Base-by-base conservation (phyloP, 805 yeast genomes). In the Spathaspora gorwiae region DNA sequence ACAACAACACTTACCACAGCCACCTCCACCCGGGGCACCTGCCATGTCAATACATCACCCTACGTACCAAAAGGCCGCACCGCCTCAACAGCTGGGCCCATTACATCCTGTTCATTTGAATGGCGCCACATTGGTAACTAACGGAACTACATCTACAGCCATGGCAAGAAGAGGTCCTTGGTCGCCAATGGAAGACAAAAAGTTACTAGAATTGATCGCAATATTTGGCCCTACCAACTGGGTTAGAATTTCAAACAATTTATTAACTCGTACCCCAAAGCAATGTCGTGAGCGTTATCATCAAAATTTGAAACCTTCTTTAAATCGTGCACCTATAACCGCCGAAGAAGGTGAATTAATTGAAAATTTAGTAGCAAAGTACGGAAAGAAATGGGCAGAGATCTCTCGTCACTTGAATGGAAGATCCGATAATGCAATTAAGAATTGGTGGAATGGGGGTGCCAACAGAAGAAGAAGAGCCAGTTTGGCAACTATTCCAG, bases 361-460 rank as follows among this genome's bases (percentile, higher is more conserved):
- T 50, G 96, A 89, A 66, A 81, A 80, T 51, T 73, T 90, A 45
- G 96, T 90, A 35, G 77, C 72, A 9, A 78, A 80, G 52, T 80
- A 87, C 60, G 97, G 97, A 39, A 88, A 89, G 62, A 77, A 87
- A 55, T 89, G 97, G 97, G 96, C 97, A 0, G 96, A 87, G 58
- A 90, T 89, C 39, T 88, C 96, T 13, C 76, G 96, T 43, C 95
- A 88, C 63, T 68, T 89, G 47, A 84, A 86, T 50, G 96, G 96
- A 2, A 72, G 97, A 43, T 77, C 85, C n/a, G 97, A 89, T 63
- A 89, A 88, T 62, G 90, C 95, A 15, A 87, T 88, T 55, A 88
- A 88, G 61, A 90, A 90, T 66, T 90, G 96, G 96, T 89, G 96
- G 96, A 88, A 88, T 59, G 95, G 96, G 4, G 95, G 96, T 7